Evolutionary conservation across 2,329 filamentous ascomycete species (phyloP).

Genomic region (Chrysoporthe puriensis): DNA sequence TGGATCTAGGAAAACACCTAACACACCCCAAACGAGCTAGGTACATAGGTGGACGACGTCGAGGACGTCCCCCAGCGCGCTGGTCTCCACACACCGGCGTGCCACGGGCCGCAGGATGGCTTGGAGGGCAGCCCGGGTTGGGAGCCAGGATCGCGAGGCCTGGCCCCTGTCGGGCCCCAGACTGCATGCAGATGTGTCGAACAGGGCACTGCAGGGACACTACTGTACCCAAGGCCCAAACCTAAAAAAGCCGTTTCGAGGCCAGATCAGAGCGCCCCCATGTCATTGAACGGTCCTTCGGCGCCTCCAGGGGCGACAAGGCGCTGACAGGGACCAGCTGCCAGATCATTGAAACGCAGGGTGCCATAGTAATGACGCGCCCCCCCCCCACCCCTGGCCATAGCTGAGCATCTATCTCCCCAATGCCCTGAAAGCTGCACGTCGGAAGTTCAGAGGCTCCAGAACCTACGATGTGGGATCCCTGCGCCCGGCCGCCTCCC

Average conservation of each 20-base stretch:
- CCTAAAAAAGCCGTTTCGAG: conserved; percentile 24
- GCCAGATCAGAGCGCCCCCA: conserved; percentile 17
- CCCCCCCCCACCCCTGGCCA: neutral
- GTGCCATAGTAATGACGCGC: conserved; percentile 4
- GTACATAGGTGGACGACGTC: neutral
- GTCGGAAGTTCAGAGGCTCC: conserved; percentile 2
- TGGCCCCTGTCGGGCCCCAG: conserved; percentile 19
- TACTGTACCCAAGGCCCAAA: conserved; percentile 2
- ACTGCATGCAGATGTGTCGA: conserved; percentile 25
- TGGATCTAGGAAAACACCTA: neutral
- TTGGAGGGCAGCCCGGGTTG: conserved; percentile 7
- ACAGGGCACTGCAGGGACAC: conserved; percentile 12
- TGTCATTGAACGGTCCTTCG: conserved; percentile 17
- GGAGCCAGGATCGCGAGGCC: conserved; percentile 16
- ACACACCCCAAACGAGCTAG: neutral
- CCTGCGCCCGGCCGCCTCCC: neutral
- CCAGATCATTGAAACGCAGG: conserved; percentile 21
- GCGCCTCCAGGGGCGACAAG: conserved; percentile 13
- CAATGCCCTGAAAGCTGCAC: neutral
- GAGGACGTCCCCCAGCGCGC: conserved; percentile 16
- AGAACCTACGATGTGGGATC: neutral
- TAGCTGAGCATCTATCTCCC: conserved; percentile 14
- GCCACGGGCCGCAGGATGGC: conserved; percentile 30
- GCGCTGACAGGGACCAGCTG: conserved; percentile 10
- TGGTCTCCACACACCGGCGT: conserved; percentile 10